Percentiles rank a stretch among this genome's conserved stretches.
Evolutionary conservation across 179 eudicot genomes (phyloP).

Genomic region (Drosera spatulata): DNA sequence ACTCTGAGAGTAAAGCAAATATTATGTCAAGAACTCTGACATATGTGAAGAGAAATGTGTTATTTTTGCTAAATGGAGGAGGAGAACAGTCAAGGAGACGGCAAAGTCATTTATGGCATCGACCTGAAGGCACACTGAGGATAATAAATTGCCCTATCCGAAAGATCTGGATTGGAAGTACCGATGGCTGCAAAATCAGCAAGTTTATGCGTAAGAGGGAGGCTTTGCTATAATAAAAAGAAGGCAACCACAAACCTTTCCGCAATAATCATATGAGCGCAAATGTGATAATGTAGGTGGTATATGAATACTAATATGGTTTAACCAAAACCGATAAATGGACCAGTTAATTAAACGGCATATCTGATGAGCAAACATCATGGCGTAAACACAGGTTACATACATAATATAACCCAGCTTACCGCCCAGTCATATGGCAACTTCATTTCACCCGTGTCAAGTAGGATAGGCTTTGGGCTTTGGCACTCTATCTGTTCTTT

Average conservation of each 20-base stretch:
- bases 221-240: not conserved
- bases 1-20: slow-evolving; percentile 30
- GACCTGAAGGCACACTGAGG: slow-evolving; percentile 96
- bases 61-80: not conserved
- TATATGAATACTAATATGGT: no score
- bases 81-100: not conserved
- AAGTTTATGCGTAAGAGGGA: no score
- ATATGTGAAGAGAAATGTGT: not conserved
- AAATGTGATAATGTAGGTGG: no score
- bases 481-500: slow-evolving; percentile 81
- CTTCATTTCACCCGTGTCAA: slow-evolving; percentile 97
- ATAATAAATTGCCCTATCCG: slow-evolving; percentile 85
- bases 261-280: no score
- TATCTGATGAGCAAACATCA: no score
- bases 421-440: slow-evolving; percentile 98
- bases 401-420: slow-evolving; percentile 11
- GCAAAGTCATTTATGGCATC: slow-evolving; percentile 2
- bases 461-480: slow-evolving; percentile 80
- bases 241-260: not conserved
- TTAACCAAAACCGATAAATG: no score
- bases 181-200: slow-evolving; percentile 64
- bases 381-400: no score
- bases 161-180: slow-evolving; percentile 88
- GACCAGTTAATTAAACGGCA: no score
- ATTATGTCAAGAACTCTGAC: not conserved